These are phyloP conservation scores for Cryptosporidium sp. DNA, from an alignment of 169 alveolate species.

Conservation along the genomic window DNA sequence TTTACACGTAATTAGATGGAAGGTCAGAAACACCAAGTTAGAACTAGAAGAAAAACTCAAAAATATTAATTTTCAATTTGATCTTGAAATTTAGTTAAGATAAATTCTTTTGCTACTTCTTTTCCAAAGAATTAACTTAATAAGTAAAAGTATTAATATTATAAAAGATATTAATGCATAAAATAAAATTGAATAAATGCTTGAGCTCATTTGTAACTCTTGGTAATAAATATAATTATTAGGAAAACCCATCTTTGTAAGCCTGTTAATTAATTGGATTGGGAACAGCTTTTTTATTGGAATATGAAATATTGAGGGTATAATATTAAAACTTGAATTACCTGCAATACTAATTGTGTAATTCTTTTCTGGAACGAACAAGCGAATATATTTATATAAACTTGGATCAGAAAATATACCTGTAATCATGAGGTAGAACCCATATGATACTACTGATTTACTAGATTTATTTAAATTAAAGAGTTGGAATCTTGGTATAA, in stretches of 20 bases:
- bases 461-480: background rate
- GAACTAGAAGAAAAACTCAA: conserved; percentile 25
- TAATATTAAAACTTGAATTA: conserved; percentile 15
- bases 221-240: background rate
- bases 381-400: conserved; percentile 17
- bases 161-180: conserved; percentile 9
- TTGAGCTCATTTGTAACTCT: conserved; percentile 24
- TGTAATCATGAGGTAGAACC: conserved; percentile 18
- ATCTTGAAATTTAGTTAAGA: background rate
- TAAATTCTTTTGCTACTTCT: background rate
- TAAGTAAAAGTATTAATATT: background rate
- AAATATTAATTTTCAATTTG: background rate
- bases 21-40: background rate
- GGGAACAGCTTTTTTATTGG: conserved; percentile 27
- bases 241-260: conserved; percentile 5
- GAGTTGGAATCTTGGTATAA: conserved; percentile 26
- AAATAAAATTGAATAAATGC: conserved; percentile 21
- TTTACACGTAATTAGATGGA: conserved; percentile 70
- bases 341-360: background rate
- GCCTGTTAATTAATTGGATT: background rate
- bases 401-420: conserved; percentile 31
- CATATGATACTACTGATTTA: conserved; percentile 28
- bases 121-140: conserved; percentile 9
- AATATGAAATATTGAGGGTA: conserved; percentile 49
- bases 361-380: conserved; percentile 15